phyloP scores from a whole-genome alignment of 257 asterid species.

The Linderniella brevidens region DNA sequence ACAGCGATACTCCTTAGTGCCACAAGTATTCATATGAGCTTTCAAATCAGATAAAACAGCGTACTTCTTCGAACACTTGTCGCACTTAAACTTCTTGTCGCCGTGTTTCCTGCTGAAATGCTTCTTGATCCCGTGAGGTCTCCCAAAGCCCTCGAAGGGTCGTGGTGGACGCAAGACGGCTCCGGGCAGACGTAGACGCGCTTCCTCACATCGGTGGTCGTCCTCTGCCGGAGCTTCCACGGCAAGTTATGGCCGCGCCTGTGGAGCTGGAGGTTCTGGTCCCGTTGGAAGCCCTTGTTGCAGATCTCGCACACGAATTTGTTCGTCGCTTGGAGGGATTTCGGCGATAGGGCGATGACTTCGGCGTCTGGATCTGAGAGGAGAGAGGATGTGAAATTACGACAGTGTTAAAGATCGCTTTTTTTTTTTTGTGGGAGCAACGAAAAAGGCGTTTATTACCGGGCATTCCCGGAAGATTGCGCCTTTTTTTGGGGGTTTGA shows the following conservation, averaged over 20 bases:
- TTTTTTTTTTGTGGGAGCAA: not conserved
- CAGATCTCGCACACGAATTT: slow-evolving; percentile 61
- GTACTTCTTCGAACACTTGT: slow-evolving; percentile 44
- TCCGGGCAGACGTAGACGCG: slow-evolving; percentile 62
- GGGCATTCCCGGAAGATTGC: slow-evolving; percentile 94
- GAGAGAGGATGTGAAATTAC: not conserved
- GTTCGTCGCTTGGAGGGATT: slow-evolving; percentile 40
- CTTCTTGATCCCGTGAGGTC: slow-evolving; percentile 57
- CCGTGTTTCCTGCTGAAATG: slow-evolving; percentile 63
- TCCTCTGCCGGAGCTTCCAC: slow-evolving; percentile 52
- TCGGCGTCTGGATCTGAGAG: slow-evolving; percentile 51
- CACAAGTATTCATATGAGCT: slow-evolving; percentile 68
- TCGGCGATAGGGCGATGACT: slow-evolving; percentile 54
- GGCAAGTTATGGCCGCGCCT: slow-evolving; percentile 63
- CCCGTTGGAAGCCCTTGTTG: slow-evolving; percentile 60
- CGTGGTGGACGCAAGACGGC: slow-evolving; percentile 33
- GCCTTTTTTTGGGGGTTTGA: slow-evolving; percentile 37
- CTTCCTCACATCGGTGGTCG: slow-evolving; percentile 28
- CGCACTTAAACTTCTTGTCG: slow-evolving; percentile 48
- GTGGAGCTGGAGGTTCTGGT: slow-evolving; percentile 58
- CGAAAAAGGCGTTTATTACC: slow-evolving; percentile 20
- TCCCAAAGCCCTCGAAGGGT: slow-evolving; percentile 49
- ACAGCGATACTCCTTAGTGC: slow-evolving; percentile 53
- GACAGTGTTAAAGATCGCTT: not conserved
- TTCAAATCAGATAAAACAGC: slow-evolving; percentile 62